Evolutionary conservation across 768 basidiomycete genomes (phyloP).

Genomic region (Suillus subluteus): DNA sequence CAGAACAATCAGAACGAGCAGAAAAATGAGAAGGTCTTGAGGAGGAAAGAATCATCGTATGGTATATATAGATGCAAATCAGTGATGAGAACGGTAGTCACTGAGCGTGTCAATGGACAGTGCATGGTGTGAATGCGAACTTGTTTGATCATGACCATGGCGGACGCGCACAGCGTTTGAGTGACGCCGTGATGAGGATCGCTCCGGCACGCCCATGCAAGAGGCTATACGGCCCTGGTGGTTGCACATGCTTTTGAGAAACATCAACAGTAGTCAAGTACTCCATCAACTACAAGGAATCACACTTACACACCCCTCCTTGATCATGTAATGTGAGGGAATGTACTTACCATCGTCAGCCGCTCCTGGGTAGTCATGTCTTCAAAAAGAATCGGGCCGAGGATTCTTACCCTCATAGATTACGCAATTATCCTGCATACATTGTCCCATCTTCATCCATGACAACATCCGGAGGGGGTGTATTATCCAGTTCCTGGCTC

Average conservation of each 20-base stretch:
- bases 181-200: neutral
- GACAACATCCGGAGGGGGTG: constrained; percentile 39
- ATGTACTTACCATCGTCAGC: neutral
- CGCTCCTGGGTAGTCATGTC: neutral
- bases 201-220: neutral
- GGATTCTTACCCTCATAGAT: neutral
- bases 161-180: neutral
- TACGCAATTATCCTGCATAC: constrained; percentile 38
- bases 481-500: constrained; percentile 25
- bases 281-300: no score
- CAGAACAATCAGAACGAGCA: neutral
- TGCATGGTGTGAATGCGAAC: neutral
- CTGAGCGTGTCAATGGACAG: constrained; percentile 3
- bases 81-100: neutral
- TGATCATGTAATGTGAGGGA: neutral
- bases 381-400: neutral
- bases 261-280: constrained; percentile 2
- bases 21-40: neutral
- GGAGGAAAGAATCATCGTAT: neutral
- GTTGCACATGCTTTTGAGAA: constrained; percentile 1
- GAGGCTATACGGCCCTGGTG: neutral
- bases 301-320: neutral
- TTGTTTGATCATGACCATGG: neutral
- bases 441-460: constrained; percentile 68
- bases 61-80: neutral